Conservation (phyloP, 1,284 basidiomycete species). For the Ceratobasidium sp. region DNA sequence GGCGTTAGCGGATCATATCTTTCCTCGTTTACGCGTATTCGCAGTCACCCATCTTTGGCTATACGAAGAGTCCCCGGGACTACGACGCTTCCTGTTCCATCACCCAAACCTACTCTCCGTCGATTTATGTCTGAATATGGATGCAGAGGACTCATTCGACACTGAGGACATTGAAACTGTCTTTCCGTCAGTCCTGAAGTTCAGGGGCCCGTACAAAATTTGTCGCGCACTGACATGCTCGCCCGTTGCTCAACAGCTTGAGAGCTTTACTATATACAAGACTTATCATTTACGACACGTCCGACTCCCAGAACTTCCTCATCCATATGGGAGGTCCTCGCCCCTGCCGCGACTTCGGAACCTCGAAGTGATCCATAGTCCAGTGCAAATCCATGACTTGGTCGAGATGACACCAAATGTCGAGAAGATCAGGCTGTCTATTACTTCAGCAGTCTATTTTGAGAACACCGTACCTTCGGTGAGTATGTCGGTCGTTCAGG, state of each 20-base stretch:
- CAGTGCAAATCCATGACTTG: neutral
- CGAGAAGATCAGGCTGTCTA: neutral
- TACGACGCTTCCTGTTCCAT: neutral
- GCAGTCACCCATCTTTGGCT: neutral
- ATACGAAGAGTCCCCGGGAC: neutral
- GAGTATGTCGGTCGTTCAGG: neutral
- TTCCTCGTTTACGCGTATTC: constrained; percentile 9
- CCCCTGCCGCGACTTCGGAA: neutral
- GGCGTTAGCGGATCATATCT: constrained; percentile 1
- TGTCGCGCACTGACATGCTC: neutral
- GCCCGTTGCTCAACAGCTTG: neutral
- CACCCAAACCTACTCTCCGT: neutral
- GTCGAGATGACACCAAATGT: neutral
- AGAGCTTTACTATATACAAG: constrained; percentile 4
- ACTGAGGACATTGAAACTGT: neutral
- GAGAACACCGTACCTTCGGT: neutral
- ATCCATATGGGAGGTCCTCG: neutral
- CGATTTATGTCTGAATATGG: neutral
- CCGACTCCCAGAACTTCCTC: neutral
- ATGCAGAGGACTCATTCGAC: neutral
- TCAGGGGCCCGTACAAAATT: neutral
- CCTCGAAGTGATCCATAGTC: neutral
- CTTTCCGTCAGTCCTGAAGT: neutral
- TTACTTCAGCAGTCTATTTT: neutral
- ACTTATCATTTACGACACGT: neutral